Percentiles rank a stretch among this genome's conserved stretches.
These are phyloP conservation scores for Rhizopogon sp. DNA, from an alignment of 768 basidiomycete genomes.

Conservation along the genomic window DNA sequence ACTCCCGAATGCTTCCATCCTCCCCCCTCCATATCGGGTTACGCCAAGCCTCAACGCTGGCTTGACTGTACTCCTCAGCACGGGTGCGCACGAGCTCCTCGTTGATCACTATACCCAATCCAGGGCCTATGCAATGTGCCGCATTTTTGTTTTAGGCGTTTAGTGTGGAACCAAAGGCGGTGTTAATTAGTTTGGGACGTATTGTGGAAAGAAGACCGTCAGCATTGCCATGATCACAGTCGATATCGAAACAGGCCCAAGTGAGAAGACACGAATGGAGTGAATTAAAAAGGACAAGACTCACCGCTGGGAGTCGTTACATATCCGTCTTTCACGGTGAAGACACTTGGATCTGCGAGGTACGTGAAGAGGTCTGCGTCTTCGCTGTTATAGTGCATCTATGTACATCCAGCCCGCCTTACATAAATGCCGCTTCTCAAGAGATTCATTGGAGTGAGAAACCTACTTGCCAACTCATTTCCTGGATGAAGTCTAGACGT, in stretches of 20 bases:
- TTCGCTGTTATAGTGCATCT: constrained; percentile 64
- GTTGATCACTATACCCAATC: constrained; percentile 59
- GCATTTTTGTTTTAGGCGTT: not conserved
- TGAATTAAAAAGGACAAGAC: constrained; percentile 4
- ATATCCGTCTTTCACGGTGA: constrained; percentile 48
- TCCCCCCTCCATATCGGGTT: constrained; percentile 48
- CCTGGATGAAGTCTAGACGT: constrained; percentile 49
- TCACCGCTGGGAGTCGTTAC: constrained; percentile 39
- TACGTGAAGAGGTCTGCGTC: constrained; percentile 60
- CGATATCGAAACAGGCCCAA: not conserved
- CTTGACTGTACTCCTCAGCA: constrained; percentile 9
- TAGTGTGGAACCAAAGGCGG: not conserved
- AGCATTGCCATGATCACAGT: not conserved
- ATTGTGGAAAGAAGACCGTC: not conserved
- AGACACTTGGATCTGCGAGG: constrained; percentile 45
- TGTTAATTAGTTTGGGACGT: not conserved
- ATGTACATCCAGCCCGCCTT: not conserved
- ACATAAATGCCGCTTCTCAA: not conserved
- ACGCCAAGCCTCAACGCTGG: constrained; percentile 15
- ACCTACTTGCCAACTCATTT: constrained; percentile 57
- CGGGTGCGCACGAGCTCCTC: constrained; percentile 44
- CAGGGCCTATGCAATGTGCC: constrained; percentile 34
- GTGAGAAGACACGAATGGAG: not conserved
- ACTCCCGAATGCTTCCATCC: constrained; percentile 51
- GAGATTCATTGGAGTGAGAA: not conserved